Evolutionary conservation across 352 stramenopile species (phyloP), one percentile per base, ranked within the genome.

Genomic region (Pythium utonaiense): DNA sequence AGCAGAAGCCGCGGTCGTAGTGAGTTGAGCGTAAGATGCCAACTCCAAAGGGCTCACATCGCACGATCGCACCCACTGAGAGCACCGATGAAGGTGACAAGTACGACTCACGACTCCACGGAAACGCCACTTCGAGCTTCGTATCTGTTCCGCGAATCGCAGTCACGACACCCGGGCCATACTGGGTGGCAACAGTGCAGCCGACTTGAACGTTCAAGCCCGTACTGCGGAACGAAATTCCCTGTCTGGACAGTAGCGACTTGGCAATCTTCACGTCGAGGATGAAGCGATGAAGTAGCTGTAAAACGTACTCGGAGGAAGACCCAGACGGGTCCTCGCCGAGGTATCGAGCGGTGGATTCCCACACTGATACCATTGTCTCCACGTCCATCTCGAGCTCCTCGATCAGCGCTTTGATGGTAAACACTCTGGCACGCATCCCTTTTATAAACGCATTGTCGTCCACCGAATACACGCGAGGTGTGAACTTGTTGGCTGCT

Each of bases 181-280:
- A 88, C 38, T 69, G 73, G 16, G 81, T 93, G 6, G 77, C 71
- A 28, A 93, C 71, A 17, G 68, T 72, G 51, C 78, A 85, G n/a
- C 83, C 83, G 2, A 91, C 81, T 57, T 82, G 58, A 12, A 62
- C 34, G 16, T 30, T 57, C 34, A 27, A 24, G 8, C 16, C 7
- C 13, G 33, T 28, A 12, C 52, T 53, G 16, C 59, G 47, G 38
- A 89, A 89, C 51, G 49, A 75, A 17, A 91, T 10, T 0, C 81
- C 83, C 30, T 82, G 79, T 4, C 81, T 75, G 21, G 79, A 82
- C 1, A 90, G 67, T 34, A 89, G 50, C 3, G 72, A 70, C 38
- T 88, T 87, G 5, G 78, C 78, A 7, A 91, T 77, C 56, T 88
- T 89, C 25, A 93, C 80, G 51, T 93, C 83, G 13, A 93, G 54